phyloP scores from a whole-genome alignment of 2,329 filamentous ascomycete species.

The Stachybotrys echinatus region DNA sequence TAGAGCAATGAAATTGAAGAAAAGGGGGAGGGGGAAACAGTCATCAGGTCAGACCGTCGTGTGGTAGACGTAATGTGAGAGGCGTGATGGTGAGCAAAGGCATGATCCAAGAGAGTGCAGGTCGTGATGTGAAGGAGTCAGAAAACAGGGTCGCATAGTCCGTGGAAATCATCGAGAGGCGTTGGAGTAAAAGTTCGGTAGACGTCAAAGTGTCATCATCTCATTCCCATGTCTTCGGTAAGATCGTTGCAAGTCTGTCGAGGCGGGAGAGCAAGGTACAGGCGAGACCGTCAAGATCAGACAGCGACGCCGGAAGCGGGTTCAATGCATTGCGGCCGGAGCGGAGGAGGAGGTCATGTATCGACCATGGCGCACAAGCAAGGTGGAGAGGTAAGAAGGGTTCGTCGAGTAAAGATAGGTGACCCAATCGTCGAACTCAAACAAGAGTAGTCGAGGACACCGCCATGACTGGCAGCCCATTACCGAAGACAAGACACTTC shows the following conservation, averaged over 20 bases:
- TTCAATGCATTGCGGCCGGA: constrained; percentile 14
- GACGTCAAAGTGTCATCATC: constrained; percentile 12
- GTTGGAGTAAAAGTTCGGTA: constrained; percentile 4
- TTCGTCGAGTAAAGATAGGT: constrained; percentile 41
- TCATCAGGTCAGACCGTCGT: too few species aligned
- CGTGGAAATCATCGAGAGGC: not conserved
- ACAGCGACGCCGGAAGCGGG: constrained; percentile 4
- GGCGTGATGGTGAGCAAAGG: too few species aligned
- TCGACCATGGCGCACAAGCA: constrained; percentile 40
- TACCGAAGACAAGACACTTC: constrained; percentile 49
- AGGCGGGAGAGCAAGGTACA: constrained; percentile 9
- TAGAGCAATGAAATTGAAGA: too few species aligned
- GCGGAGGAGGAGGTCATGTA: constrained; percentile 33
- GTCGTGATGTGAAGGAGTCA: not conserved
- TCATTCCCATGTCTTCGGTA: constrained; percentile 24
- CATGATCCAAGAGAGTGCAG: constrained; percentile 1
- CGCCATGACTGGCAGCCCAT: constrained; percentile 37
- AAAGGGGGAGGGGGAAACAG: too few species aligned
- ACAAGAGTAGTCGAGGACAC: constrained; percentile 33
- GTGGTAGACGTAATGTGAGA: too few species aligned
- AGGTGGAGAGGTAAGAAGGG: constrained; percentile 43
- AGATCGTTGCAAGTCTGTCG: constrained; percentile 15
- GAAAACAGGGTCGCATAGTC: not conserved
- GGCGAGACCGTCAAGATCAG: not conserved
- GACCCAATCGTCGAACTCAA: constrained; percentile 41